phyloP scores from a whole-genome alignment of 208 protist species.

The Lotmaria passim region DNA sequence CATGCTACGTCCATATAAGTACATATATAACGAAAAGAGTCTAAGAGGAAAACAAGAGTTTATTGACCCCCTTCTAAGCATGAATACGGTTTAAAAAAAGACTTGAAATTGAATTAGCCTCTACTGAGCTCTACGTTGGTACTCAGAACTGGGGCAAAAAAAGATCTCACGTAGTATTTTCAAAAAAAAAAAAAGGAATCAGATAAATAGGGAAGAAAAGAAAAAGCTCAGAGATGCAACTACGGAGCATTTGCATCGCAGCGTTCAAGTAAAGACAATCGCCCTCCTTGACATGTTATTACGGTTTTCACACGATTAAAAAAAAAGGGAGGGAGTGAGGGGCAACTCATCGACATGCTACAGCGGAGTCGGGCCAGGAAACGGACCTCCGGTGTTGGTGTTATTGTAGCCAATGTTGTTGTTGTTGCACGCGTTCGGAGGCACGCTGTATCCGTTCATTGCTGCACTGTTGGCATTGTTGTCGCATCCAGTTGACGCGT shows the following conservation, averaged over 20 bases:
- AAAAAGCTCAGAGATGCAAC: slow-evolving; percentile 2
- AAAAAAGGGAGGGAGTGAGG: not conserved
- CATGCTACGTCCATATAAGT: too few species aligned
- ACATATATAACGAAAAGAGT: too few species aligned
- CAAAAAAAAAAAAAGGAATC: not conserved
- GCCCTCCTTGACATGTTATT: too few species aligned
- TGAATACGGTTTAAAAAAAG: too few species aligned
- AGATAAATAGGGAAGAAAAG: slow-evolving; percentile 11
- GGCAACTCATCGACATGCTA: not conserved
- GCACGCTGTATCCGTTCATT: slow-evolving; percentile 14
- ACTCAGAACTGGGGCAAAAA: too few species aligned
- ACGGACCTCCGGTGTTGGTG: not conserved
- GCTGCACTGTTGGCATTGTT: slow-evolving; percentile 2
- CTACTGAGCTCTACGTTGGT: too few species aligned
- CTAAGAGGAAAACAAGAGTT: too few species aligned
- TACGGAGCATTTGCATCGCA: too few species aligned
- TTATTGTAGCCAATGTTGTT: slow-evolving; percentile 6
- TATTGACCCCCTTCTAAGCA: too few species aligned
- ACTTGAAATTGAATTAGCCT: too few species aligned
- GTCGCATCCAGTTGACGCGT: slow-evolving; percentile 2
- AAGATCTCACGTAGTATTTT: too few species aligned
- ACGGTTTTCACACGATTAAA: not conserved
- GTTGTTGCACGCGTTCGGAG: slow-evolving; percentile 21
- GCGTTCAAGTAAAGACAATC: too few species aligned
- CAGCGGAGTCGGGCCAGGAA: slow-evolving; percentile 1